phyloP scores from a whole-genome alignment of 2,329 filamentous ascomycete genomes.

The Diaporthe caulivora region DNA sequence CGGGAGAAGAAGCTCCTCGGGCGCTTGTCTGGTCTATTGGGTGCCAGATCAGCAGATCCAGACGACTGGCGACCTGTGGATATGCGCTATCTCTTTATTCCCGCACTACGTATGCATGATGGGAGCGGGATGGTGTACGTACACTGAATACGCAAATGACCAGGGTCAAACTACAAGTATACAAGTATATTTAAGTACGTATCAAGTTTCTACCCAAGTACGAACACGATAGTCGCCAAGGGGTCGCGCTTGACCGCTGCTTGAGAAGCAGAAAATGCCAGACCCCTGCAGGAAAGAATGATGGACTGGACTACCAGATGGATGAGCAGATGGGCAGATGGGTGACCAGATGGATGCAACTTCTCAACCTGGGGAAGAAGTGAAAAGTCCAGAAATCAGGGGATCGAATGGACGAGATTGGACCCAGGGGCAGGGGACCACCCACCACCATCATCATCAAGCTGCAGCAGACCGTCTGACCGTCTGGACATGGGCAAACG shows the following conservation, averaged over 20 bases:
- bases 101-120: slow-evolving; percentile 2
- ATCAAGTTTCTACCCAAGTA: no score
- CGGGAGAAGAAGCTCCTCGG: neutral
- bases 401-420: slow-evolving; percentile 27
- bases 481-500: neutral
- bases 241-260: neutral
- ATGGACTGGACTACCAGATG: no score
- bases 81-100: neutral
- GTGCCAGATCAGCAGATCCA: neutral
- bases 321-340: neutral
- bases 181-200: no score
- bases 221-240: neutral
- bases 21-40: neutral
- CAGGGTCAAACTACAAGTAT: no score
- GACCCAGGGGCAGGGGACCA: slow-evolving; percentile 34
- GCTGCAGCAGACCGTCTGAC: neutral
- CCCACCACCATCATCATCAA: slow-evolving; percentile 17
- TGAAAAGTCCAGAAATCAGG: slow-evolving; percentile 17
- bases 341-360: neutral
- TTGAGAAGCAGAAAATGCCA: neutral
- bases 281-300: no score
- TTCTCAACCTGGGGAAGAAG: slow-evolving; percentile 13
- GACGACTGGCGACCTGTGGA: neutral
- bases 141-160: neutral
- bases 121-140: neutral